phyloP scores from a whole-genome alignment of 768 basidiomycete species.

The Scleroderma bovista region DNA sequence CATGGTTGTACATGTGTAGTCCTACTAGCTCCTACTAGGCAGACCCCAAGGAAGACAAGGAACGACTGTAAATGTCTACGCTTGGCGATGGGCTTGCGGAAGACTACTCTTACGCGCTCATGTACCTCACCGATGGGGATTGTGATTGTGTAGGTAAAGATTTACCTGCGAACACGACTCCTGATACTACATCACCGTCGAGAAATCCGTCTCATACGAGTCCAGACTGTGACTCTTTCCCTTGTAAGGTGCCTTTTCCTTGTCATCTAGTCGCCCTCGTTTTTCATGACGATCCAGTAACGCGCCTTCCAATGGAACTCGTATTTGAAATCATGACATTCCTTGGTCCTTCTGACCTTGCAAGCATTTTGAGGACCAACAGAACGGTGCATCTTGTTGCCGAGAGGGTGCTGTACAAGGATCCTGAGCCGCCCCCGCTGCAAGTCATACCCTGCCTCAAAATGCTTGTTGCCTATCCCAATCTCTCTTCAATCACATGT shows the following conservation, averaged over 20 bases:
- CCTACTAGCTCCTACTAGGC: too few relatives aligned
- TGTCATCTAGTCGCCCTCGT: background rate
- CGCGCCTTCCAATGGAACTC: slow-evolving; percentile 6
- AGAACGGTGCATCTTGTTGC: slow-evolving; percentile 3
- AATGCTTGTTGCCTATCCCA: slow-evolving; percentile 4
- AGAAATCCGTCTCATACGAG: too few relatives aligned
- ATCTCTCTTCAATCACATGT: slow-evolving; percentile 7
- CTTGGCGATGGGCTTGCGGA: background rate
- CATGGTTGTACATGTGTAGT: too few relatives aligned
- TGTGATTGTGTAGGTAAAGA: too few relatives aligned
- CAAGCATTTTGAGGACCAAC: background rate
- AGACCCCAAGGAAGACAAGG: too few relatives aligned
- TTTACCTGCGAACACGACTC: too few relatives aligned
- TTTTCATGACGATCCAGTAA: background rate
- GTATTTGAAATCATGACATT: slow-evolving; percentile 6
- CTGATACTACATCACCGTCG: too few relatives aligned
- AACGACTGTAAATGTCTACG: too few relatives aligned
- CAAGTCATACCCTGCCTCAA: slow-evolving; percentile 9
- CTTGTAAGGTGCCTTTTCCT: background rate
- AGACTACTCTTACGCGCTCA: slow-evolving; percentile 2
- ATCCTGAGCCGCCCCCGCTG: slow-evolving; percentile 1
- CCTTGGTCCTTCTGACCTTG: slow-evolving; percentile 2
- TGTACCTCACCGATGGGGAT: slow-evolving; percentile 2
- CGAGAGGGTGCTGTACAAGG: slow-evolving; percentile 6
- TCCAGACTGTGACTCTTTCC: background rate